Conservation (phyloP, 2,329 filamentous ascomycete genomes). For the Epichloe sp. region DNA sequence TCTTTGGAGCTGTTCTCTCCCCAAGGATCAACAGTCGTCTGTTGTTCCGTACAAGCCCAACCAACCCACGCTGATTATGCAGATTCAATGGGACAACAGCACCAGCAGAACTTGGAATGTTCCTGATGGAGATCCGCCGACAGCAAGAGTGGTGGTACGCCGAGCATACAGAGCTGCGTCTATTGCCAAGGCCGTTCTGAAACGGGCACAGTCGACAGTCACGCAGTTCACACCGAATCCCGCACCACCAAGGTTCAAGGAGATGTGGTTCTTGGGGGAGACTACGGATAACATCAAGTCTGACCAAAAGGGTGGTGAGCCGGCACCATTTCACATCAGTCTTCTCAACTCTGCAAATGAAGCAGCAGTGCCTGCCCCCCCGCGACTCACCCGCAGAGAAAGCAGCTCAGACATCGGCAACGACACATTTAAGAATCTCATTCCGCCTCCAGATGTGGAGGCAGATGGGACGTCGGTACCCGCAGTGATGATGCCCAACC, state of each 20-base stretch:
- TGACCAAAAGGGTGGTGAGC: slow-evolving; percentile 63
- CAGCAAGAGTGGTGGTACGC: slow-evolving; percentile 11
- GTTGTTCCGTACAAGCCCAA: slow-evolving; percentile 50
- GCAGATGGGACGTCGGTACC: slow-evolving; percentile 59
- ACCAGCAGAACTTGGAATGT: slow-evolving; percentile 37
- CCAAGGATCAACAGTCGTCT: slow-evolving; percentile 59
- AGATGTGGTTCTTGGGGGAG: slow-evolving; percentile 72
- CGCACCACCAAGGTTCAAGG: slow-evolving; percentile 45
- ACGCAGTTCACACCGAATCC: slow-evolving; percentile 37
- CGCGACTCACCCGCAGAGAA: slow-evolving; percentile 14
- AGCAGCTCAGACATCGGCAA: slow-evolving; percentile 10
- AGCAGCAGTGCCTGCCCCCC: slow-evolving; percentile 15
- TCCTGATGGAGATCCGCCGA: slow-evolving; percentile 23
- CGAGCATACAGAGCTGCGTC: slow-evolving; percentile 14
- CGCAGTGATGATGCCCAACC: slow-evolving; percentile 58
- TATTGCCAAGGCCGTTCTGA: slow-evolving; percentile 13
- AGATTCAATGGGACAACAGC: slow-evolving; percentile 61
- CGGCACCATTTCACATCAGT: slow-evolving; percentile 79
- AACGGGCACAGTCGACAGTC: slow-evolving; percentile 7
- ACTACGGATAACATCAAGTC: slow-evolving; percentile 64
- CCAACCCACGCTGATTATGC: slow-evolving; percentile 66
- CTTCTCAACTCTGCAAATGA: slow-evolving; percentile 39
- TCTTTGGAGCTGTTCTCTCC: slow-evolving; percentile 76
- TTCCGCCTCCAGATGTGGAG: slow-evolving; percentile 51
- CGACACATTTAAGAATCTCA: slow-evolving; percentile 24